Evolutionary conservation across 495 filamentous ascomycete species (phyloP).

Genomic region (Podospora sp.): DNA sequence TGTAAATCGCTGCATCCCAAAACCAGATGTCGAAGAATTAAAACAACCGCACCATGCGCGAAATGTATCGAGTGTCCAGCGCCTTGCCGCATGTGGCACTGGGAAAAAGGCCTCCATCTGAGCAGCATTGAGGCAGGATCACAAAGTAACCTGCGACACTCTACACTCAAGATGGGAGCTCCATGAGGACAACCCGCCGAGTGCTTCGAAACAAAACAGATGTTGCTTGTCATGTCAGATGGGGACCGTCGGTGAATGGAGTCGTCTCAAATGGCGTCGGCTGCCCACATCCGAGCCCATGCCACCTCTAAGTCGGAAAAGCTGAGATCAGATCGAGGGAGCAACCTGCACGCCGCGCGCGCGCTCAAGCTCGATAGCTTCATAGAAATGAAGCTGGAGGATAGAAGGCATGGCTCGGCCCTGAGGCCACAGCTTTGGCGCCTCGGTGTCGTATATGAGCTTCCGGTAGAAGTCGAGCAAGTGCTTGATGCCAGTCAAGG

Average conservation of each 20-base stretch:
- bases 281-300: neutral
- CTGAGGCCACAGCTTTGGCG: slow-evolving; percentile 35
- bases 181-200: neutral
- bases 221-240: neutral
- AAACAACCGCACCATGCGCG: neutral
- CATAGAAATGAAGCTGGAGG: slow-evolving; percentile 31
- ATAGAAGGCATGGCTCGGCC: slow-evolving; percentile 32
- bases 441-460: slow-evolving; percentile 28
- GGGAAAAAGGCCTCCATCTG: neutral
- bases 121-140: neutral
- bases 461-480: slow-evolving; percentile 36
- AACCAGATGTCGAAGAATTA: slow-evolving; percentile 19
- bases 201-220: neutral
- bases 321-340: neutral
- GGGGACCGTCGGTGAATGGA: neutral
- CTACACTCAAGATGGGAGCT: neutral
- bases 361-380: slow-evolving; percentile 27
- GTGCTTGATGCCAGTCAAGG: slow-evolving; percentile 28
- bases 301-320: neutral
- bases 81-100: slow-evolving; percentile 10
- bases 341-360: neutral
- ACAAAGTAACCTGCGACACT: neutral
- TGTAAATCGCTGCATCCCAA: slow-evolving; percentile 13
- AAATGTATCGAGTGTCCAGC: slow-evolving; percentile 8
- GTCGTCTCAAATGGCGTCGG: neutral